phyloP scores from a whole-genome alignment of 78 protist genomes.

The Dictyostelium intermedium region DNA sequence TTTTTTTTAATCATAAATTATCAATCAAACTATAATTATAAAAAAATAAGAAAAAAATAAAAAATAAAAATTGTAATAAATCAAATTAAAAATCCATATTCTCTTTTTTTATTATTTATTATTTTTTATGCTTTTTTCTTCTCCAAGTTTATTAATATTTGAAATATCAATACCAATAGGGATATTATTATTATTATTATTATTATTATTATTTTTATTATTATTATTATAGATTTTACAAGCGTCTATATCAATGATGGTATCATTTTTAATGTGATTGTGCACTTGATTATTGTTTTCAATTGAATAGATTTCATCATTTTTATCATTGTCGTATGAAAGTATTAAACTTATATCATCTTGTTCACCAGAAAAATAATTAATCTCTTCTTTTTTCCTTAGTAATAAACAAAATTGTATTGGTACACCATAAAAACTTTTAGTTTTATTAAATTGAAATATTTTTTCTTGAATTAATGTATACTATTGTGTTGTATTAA shows the following conservation, averaged over 20 bases:
- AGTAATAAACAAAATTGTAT: not conserved
- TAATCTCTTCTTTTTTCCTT: not conserved
- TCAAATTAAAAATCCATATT: not conserved
- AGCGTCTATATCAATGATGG: not conserved
- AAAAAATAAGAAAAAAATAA: too few species aligned
- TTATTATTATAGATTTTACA: too few species aligned
- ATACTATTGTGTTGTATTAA: conserved; percentile 1
- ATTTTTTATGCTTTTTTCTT: not conserved
- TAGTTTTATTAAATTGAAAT: not conserved
- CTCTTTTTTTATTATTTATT: not conserved
- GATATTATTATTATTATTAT: not conserved
- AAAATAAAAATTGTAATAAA: not conserved
- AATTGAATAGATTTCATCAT: not conserved
- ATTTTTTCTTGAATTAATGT: not conserved
- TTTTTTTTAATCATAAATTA: too few species aligned
- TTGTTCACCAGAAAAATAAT: not conserved
- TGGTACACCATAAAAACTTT: not conserved
- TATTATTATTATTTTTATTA: not conserved
- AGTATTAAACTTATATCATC: not conserved
- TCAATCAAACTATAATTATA: not conserved
- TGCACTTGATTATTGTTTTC: not conserved
- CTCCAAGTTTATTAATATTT: not conserved
- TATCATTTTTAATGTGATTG: not conserved
- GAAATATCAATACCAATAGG: not conserved
- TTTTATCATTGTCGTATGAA: not conserved